A percentile compares a stretch with the other conserved stretches of the same genome.
Conservation (phyloP, 306 rosid species). For the Sesbania bispinosa region DNA sequence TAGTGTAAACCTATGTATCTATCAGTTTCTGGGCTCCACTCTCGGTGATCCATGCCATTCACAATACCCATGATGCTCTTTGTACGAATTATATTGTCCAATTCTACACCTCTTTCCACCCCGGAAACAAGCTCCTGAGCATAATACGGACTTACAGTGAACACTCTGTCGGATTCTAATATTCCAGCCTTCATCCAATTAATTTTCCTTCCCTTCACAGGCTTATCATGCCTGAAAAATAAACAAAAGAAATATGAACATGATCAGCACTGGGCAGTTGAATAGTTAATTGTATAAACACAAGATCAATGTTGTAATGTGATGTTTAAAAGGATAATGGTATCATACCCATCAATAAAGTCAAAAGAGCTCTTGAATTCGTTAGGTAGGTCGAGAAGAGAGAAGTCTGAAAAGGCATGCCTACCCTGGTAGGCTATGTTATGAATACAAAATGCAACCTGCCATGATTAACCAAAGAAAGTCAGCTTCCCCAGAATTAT, state of each 20-base stretch:
- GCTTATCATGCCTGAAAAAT: slow-evolving; percentile 54
- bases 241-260: slow-evolving; percentile 12
- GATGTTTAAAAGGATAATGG: neutral
- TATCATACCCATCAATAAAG: slow-evolving; percentile 69
- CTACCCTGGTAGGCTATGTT: slow-evolving; percentile 85
- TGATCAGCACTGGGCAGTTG: neutral
- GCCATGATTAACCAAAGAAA: slow-evolving; percentile 20
- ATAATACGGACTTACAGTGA: slow-evolving; percentile 76
- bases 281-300: neutral
- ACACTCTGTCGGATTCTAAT: slow-evolving; percentile 53
- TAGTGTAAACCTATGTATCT: slow-evolving; percentile 46
- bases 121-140: slow-evolving; percentile 62
- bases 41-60: slow-evolving; percentile 81
- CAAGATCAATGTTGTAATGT: neutral
- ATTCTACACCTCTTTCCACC: slow-evolving; percentile 50
- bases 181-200: slow-evolving; percentile 89
- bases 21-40: slow-evolving; percentile 78
- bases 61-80: slow-evolving; percentile 50
- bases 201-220: slow-evolving; percentile 71
- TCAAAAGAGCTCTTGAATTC: slow-evolving; percentile 63
- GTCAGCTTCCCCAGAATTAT: slow-evolving; percentile 9
- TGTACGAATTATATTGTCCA: slow-evolving; percentile 48
- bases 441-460: slow-evolving; percentile 82
- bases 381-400: slow-evolving; percentile 54
- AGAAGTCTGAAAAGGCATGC: slow-evolving; percentile 46